A percentile compares a stretch with the other conserved stretches of the same genome.
phyloP scores from a whole-genome alignment of 768 basidiomycete genomes.

The Lyophyllum shimeji region DNA sequence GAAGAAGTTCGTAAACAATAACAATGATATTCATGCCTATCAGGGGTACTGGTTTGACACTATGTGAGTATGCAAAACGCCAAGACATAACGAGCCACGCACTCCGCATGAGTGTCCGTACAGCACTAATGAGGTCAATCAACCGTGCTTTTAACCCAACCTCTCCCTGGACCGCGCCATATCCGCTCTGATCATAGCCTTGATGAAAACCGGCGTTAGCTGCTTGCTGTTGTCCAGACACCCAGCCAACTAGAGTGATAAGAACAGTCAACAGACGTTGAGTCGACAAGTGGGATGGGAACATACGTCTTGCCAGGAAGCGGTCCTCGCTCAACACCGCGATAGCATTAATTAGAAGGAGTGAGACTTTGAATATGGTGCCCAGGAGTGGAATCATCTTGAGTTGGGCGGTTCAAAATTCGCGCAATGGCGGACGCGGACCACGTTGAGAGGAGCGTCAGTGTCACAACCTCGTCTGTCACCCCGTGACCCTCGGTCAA shows the following conservation, averaged over 20 bases:
- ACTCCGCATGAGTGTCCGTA: slow-evolving; percentile 97
- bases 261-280: slow-evolving; percentile 17
- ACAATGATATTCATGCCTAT: slow-evolving; percentile 86
- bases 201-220: slow-evolving; percentile 60
- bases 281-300: slow-evolving; percentile 1
- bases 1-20: slow-evolving; percentile 80
- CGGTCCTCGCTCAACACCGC: slow-evolving; percentile 96
- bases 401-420: slow-evolving; percentile 6
- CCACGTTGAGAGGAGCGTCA: slow-evolving; percentile 6
- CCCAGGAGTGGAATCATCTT: slow-evolving; percentile 58
- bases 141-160: slow-evolving; percentile 80
- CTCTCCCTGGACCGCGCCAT: slow-evolving; percentile 54
- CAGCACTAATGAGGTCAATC: slow-evolving; percentile 91
- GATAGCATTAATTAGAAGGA: slow-evolving; percentile 92
- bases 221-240: slow-evolving; percentile 59
- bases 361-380: slow-evolving; percentile 77
- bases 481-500: slow-evolving; percentile 12
- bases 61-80: slow-evolving; percentile 10
- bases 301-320: slow-evolving; percentile 89
- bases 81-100: slow-evolving; percentile 35
- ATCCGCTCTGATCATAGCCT: slow-evolving; percentile 64
- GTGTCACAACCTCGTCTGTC: slow-evolving; percentile 9
- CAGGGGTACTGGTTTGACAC: slow-evolving; percentile 69
- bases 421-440: slow-evolving; percentile 14
- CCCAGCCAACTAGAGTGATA: slow-evolving; percentile 75